Conservation (phyloP, 1,284 basidiomycete genomes). For the Rhodotorula mucilaginosa region DNA sequence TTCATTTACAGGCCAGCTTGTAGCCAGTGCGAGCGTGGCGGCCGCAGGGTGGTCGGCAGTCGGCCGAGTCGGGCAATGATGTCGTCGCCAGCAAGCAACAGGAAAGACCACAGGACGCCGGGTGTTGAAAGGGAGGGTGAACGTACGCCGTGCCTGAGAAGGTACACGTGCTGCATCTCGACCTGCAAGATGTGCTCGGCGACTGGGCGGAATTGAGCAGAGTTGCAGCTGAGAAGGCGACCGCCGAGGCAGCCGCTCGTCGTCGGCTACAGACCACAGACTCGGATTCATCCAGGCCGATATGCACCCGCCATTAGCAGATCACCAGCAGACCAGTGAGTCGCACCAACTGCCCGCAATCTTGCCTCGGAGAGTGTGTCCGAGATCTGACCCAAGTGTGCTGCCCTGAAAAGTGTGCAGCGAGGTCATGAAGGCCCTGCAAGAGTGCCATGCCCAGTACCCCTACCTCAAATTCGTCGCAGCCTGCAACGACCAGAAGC, state of each 20-base stretch:
- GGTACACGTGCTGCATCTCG: constrained; percentile 28
- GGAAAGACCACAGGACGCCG: no score
- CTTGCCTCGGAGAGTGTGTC: background rate
- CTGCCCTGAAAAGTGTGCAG: constrained; percentile 23
- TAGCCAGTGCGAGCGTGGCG: no score
- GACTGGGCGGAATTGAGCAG: background rate
- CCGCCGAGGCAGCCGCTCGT: background rate
- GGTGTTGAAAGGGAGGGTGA: background rate
- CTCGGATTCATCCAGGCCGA: background rate
- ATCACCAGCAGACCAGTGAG: constrained; percentile 28
- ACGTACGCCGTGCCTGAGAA: constrained; percentile 29
- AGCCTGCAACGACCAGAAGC: constrained; percentile 36
- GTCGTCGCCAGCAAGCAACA: background rate
- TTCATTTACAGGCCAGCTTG: no score
- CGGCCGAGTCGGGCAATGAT: background rate
- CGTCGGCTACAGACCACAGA: background rate
- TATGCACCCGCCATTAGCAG: constrained; percentile 37
- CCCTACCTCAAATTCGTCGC: constrained; percentile 33
- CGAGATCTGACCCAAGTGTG: background rate
- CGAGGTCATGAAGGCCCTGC: constrained; percentile 31
- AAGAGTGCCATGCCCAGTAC: constrained; percentile 36
- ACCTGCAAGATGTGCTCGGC: no score
- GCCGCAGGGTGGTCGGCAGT: no score
- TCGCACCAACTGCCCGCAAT: no score
- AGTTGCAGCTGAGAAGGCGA: no score